A percentile compares a stretch with the other conserved stretches of the same genome.
Evolutionary conservation across 2,329 filamentous ascomycete species (phyloP).

Genomic region (Curvularia lunata): DNA sequence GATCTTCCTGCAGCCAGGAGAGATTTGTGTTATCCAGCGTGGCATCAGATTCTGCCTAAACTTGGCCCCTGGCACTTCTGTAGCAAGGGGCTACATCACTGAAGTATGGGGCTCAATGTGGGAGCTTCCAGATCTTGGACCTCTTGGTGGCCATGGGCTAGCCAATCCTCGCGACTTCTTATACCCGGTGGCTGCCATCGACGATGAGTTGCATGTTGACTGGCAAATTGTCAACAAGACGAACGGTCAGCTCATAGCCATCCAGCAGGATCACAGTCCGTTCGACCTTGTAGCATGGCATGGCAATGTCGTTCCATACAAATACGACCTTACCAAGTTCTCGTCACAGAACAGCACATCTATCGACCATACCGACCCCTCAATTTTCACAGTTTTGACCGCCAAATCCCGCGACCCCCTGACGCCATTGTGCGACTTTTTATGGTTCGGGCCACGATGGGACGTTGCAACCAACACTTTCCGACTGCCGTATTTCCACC

Average conservation of each 20-base stretch:
- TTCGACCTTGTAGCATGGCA: constrained; percentile 55
- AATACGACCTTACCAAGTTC: constrained; percentile 62
- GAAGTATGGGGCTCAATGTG: constrained; percentile 52
- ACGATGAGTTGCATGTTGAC: constrained; percentile 44
- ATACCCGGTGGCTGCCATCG: constrained; percentile 48
- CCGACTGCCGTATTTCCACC: constrained; percentile 50
- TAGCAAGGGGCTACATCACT: constrained; percentile 49
- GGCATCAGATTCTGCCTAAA: constrained; percentile 49
- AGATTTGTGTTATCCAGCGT: constrained; percentile 52
- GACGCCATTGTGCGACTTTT: constrained; percentile 47
- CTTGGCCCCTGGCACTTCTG: constrained; percentile 41
- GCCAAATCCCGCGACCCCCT: constrained; percentile 47
- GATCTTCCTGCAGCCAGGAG: constrained; percentile 48
- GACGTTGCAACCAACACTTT: constrained; percentile 50
- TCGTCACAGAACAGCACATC: constrained; percentile 48
- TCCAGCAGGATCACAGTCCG: constrained; percentile 49
- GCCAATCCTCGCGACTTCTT: constrained; percentile 51
- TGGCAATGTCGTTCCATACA: constrained; percentile 57
- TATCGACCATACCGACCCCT: constrained; percentile 50
- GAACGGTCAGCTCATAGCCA: constrained; percentile 42
- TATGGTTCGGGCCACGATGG: constrained; percentile 50
- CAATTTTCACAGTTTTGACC: constrained; percentile 48
- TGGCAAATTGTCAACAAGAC: constrained; percentile 48
- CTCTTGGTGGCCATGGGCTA: constrained; percentile 50
- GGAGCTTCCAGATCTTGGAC: constrained; percentile 50